A percentile compares a stretch with the other conserved stretches of the same genome.
phyloP scores from a whole-genome alignment of 1,139 yeast genomes.

The Ogataea hybrid region DNA sequence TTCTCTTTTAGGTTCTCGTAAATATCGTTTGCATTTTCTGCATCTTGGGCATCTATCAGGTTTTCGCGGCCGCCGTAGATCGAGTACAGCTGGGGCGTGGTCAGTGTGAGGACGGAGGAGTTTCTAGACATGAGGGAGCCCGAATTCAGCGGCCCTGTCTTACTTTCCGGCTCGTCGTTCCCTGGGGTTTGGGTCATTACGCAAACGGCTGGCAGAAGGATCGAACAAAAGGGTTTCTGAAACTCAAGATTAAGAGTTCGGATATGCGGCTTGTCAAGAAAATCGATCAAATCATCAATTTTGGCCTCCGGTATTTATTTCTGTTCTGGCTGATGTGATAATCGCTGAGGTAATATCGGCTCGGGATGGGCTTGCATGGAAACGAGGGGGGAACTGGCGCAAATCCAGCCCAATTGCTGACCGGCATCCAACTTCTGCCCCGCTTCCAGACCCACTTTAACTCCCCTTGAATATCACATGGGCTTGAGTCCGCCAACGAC shows the following conservation, averaged over 20 bases:
- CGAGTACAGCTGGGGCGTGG: conserved; percentile 49
- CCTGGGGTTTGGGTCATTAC: background rate
- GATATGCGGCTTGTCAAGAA: background rate
- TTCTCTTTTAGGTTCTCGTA: conserved; percentile 20
- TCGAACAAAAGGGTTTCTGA: too few relatives aligned
- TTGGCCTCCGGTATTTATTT: conserved; percentile 1
- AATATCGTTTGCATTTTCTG: conserved; percentile 19
- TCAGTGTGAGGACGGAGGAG: conserved; percentile 29
- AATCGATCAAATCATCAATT: background rate
- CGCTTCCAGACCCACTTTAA: too few relatives aligned
- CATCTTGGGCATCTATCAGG: conserved; percentile 21
- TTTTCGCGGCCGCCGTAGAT: conserved; percentile 41
- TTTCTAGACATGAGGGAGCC: conserved; percentile 8
- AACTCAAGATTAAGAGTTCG: too few relatives aligned
- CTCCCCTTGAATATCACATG: too few relatives aligned
- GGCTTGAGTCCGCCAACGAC: too few relatives aligned
- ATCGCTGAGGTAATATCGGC: background rate
- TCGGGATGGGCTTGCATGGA: too few relatives aligned
- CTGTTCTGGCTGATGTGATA: background rate
- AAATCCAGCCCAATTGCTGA: too few relatives aligned
- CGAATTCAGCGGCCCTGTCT: background rate
- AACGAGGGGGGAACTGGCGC: too few relatives aligned
- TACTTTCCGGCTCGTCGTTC: background rate
- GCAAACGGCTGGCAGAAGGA: too few relatives aligned
- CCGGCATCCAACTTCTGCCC: too few relatives aligned